phyloP scores from a whole-genome alignment of 768 basidiomycete species.

The Termitomyces sp. region DNA sequence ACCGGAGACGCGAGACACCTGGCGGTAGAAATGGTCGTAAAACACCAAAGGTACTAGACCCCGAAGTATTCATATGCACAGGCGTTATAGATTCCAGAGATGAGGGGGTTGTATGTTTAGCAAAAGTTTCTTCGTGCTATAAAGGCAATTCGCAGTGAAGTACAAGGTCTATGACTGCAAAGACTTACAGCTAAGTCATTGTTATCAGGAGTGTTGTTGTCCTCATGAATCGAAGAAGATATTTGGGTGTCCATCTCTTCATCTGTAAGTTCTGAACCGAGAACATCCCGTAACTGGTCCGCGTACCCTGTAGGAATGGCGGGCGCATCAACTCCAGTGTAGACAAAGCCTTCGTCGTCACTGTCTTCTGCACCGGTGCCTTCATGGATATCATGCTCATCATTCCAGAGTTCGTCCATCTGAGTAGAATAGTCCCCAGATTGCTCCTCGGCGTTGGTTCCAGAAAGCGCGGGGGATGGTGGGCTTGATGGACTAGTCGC shows the following conservation, averaged over 20 bases:
- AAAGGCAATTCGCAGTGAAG: conserved; percentile 9
- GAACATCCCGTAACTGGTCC: conserved; percentile 65
- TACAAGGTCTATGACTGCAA: background rate
- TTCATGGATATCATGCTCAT: conserved; percentile 26
- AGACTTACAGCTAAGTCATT: conserved; percentile 24
- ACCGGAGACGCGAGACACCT: conserved; percentile 75
- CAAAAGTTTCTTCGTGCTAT: conserved; percentile 29
- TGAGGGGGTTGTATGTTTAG: conserved; percentile 30
- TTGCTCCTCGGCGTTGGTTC: conserved; percentile 30
- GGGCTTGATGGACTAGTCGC: conserved; percentile 16
- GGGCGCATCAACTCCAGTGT: conserved; percentile 62
- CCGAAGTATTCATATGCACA: conserved; percentile 32
- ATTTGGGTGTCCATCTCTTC: conserved; percentile 33
- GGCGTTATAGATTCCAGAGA: conserved; percentile 32
- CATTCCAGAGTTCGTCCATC: conserved; percentile 61
- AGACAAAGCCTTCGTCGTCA: conserved; percentile 64
- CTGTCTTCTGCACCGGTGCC: conserved; percentile 30
- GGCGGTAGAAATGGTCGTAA: conserved; percentile 64
- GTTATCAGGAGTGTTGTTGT: conserved; percentile 21
- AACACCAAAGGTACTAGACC: conserved; percentile 28
- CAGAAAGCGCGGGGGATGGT: conserved; percentile 26
- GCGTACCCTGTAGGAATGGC: conserved; percentile 48
- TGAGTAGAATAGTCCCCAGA: conserved; percentile 59
- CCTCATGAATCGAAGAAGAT: conserved; percentile 37
- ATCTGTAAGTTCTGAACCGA: conserved; percentile 58